Evolutionary conservation across 805 yeast genomes (phyloP), one percentile per base, ranked within the genome.

Genomic region (Candida chauliodis): DNA sequence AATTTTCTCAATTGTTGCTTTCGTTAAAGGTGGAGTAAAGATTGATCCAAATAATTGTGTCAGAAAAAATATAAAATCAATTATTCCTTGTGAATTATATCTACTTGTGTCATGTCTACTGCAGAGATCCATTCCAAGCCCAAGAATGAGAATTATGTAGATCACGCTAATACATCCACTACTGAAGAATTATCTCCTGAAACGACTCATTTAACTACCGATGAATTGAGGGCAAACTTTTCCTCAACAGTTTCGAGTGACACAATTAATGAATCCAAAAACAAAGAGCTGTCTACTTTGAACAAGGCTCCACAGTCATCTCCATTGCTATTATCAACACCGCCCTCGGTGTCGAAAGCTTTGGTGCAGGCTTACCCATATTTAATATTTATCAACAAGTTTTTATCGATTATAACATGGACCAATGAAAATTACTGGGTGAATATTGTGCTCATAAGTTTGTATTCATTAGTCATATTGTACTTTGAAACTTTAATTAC

Each of bases 261-360:
- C 11, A 23, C 30, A n/a, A 39, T n/a, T n/a, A n/a, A 21, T 21
- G 9, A 21, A 21, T 21, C 23, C 7, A 21, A 8, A 8, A 9
- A 21, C 9, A 21, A 21, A 8, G 9, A 21, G 9, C 23, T 36
- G 9, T 10, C 21, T 8, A 25, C 34, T 24, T 32, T 43, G 23
- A 42, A 58, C 4, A 53, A 53, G 44, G 5, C 24, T 10, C 69
- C 78, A 36, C 66, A 75, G 43, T 75, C 93, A 1, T 84, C 96
- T 2, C 96, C 97, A 1, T 71, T 93, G 47, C 72, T 88, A 26
- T 78, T 88, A 1, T 79, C 88, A 1, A 93, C 99, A 0, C 98
- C 98, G 2, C 93, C 96, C 2, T 78, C 89, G 1, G 87, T 91
- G 10, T 81, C 95, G 21, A 84, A 86, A 50, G 86, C 93, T 2